Conservation (phyloP, 345 rosid species). For the Boechera retrofracta region DNA sequence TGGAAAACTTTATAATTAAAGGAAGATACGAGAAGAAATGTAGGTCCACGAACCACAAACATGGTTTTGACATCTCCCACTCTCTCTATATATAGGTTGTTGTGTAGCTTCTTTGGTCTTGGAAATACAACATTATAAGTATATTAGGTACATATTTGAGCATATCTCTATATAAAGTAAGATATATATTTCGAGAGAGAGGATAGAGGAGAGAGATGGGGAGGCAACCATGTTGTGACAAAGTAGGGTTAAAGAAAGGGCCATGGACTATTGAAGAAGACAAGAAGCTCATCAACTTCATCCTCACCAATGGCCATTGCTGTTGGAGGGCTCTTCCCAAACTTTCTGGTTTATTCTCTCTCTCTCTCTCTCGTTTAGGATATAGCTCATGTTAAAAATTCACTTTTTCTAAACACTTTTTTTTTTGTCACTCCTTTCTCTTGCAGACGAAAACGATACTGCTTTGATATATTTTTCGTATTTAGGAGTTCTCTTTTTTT, state of each 20-base stretch:
- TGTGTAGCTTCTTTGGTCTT: conserved; percentile 35
- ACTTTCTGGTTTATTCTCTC: conserved; percentile 53
- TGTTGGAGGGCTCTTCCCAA: conserved; percentile 98
- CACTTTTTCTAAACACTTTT: background rate
- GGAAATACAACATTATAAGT: conserved; percentile 28
- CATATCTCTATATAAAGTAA: conserved; percentile 15
- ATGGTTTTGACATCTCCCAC: conserved; percentile 26
- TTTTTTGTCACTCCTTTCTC: background rate
- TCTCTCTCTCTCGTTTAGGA: background rate
- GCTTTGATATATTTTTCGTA: background rate
- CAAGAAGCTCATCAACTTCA: conserved; percentile 87
- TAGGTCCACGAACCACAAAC: conserved; percentile 43
- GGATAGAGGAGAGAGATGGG: conserved; percentile 60
- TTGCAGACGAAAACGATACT: background rate
- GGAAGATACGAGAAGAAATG: conserved; percentile 43
- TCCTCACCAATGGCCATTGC: conserved; percentile 92
- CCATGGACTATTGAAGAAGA: conserved; percentile 98
- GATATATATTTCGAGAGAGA: background rate
- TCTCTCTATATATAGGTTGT: conserved; percentile 47
- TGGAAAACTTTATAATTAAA: conserved; percentile 11
- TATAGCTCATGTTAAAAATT: background rate
- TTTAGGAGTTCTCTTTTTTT: background rate
- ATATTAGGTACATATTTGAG: conserved; percentile 12
- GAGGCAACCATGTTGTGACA: conserved; percentile 94
- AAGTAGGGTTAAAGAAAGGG: conserved; percentile 95